Base-by-base conservation (phyloP, 2,329 filamentous ascomycete genomes). In the Fusarium sp. region DNA sequence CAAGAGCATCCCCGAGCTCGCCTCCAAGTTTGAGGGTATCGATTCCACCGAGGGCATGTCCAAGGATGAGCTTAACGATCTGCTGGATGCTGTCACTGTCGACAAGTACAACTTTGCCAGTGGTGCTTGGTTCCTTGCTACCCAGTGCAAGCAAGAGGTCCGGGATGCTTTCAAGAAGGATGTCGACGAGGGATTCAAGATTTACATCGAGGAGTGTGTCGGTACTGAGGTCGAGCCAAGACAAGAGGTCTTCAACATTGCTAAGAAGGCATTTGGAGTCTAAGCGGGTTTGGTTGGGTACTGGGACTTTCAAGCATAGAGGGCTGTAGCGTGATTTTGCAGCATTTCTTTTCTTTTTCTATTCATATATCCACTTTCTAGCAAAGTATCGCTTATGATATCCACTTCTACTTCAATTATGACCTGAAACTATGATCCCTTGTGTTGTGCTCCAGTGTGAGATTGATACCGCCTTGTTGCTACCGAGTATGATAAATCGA, bases 61-160 rank as follows among this genome's bases (percentile, higher is more conserved):
- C 45, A 70, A 77, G 45, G 76, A 74, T 32, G 72, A 80, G 72
- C 78, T 81, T 56, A 80, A 81, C 72, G 69, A 77, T 20, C 69
- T 88, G 15, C 79, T 87, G 48, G 78, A 76, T 22, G 78, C 86
- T 22, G 80, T 88, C 44, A 80, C 75, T 5, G 73, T 75, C 16
- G 85, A 88, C 75, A 71, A 85, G 74, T 83, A 84, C 79, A 87
- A 87, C 79, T 88, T 88, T 77, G 85, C 79, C 62, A 83, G 80
- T 44, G 86, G 81, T 9, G 73, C 85, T 4, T 88, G 87, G 87
- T 88, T 83, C 77, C 72, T 86, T 25, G 75, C 74, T 1, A 84
- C 77, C 3, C 75, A 86, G 75, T 88, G 85, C 75, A 44, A 67
- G 5, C 11, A 64, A 2, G 67, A 67, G 5, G 79, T 84, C 44